Base-by-base conservation (phyloP, 164 flowering plant genomes). In the Aristolochia contorta region DNA sequence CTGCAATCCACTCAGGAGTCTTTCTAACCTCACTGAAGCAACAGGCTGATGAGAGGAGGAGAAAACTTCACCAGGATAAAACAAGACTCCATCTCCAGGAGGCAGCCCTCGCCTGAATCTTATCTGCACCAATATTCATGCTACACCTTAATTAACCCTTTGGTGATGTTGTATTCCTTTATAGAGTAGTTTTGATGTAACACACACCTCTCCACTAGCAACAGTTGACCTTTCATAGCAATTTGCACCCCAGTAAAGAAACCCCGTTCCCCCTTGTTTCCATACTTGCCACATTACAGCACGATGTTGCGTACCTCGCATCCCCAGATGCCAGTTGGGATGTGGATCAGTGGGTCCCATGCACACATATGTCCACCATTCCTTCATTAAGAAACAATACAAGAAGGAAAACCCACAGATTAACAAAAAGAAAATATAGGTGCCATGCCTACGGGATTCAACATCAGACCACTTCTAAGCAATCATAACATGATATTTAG, bases 351-450 rank as follows among this genome's bases (percentile, higher is more conserved):
- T 73, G 55, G 99, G 99, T 57, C 97, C 97, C 90, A 93, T 70
- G 80, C 99, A 93, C 59, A 93, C 94, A 76, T 93, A 93, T 18
- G 97, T 93, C 99, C 99, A 93, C 97, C 99, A 90, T 69, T 93
- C 97, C 99, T 90, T 76, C 63, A 75, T 25, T 46, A 62, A 27
- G 45, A 22, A 1, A 37, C 21, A 65, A 50, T 10, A 8, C 10
- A 32, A 37, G 43, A 37, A 37, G 43, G 43, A 37, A 37, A 8
- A 37, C 43, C 43, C 43, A 37, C 43, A 37, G 7, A 37, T 37
- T 37, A 37, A 7, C 43, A 4, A 37, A 37, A 37, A 10, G 43
- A 37, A 37, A 37, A 37, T 3, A 8, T 37, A 37, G 43, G 43
- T 10, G 3, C 43, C 43, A 37, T 8, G 43, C 10, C 9, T 8